These are phyloP conservation scores for Diaporthe ilicicola DNA, from an alignment of 2,329 filamentous ascomycete genomes.

Conservation along the genomic window DNA sequence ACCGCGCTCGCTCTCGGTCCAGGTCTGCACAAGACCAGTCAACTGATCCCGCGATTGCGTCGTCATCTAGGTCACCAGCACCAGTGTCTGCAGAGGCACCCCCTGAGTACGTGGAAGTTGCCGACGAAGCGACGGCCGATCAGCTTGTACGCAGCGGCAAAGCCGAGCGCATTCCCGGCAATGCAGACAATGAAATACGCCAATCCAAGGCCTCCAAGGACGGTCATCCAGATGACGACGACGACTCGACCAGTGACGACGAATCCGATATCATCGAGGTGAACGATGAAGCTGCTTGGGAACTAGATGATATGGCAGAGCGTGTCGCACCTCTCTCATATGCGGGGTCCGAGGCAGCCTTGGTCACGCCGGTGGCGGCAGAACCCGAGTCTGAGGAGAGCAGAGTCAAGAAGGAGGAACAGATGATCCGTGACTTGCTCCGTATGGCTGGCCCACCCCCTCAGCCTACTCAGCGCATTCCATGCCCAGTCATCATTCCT, in stretches of 20 bases:
- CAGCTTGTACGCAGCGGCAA: constrained; percentile 14
- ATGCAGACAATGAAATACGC: constrained; percentile 9
- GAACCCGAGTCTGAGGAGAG: constrained; percentile 30
- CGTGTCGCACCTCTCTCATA: constrained; percentile 32
- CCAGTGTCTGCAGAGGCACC: not conserved
- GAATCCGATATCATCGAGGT: constrained; percentile 14
- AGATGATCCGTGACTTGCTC: constrained; percentile 35
- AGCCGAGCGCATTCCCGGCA: constrained; percentile 11
- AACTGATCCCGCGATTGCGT: not conserved
- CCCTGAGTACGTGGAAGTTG: constrained; percentile 30
- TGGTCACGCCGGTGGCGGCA: not conserved
- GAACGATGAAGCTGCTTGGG: constrained; percentile 38
- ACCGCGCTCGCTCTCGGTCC: constrained; percentile 31
- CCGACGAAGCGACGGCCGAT: constrained; percentile 26
- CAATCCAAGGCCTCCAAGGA: not conserved
- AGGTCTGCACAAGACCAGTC: constrained; percentile 18
- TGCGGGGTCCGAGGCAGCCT: constrained; percentile 4
- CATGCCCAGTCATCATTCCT: constrained; percentile 48
- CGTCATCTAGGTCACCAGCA: constrained; percentile 1
- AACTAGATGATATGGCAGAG: constrained; percentile 39
- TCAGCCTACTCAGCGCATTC: constrained; percentile 32
- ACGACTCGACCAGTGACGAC: constrained; percentile 14
- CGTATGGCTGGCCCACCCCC: constrained; percentile 36
- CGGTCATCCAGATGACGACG: constrained; percentile 20
- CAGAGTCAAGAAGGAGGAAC: constrained; percentile 34